Conservation (phyloP, 148 eudicot species). For the Rhododendron mucronatum region DNA sequence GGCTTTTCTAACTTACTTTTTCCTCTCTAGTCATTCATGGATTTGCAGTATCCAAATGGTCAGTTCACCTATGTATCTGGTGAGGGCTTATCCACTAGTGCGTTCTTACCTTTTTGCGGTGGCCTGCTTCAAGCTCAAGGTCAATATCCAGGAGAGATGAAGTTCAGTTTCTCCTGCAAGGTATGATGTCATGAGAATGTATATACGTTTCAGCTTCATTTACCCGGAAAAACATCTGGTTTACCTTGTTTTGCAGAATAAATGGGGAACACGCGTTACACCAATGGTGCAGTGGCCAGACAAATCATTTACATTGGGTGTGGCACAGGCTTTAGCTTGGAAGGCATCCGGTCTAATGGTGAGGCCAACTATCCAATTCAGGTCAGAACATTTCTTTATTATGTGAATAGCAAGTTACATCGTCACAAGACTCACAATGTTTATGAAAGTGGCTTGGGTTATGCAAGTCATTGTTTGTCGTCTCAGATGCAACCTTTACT, state of each 20-base stretch:
- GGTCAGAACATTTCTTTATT: constrained; percentile 30
- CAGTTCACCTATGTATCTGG: constrained; percentile 90
- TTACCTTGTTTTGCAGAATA: constrained; percentile 46
- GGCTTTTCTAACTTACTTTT: constrained; percentile 15
- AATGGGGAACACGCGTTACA: constrained; percentile 81
- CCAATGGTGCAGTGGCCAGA: constrained; percentile 73
- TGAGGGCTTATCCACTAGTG: constrained; percentile 92
- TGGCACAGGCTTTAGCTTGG: constrained; percentile 11
- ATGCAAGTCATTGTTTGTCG: background rate
- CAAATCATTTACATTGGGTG: constrained; percentile 7
- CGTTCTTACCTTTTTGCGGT: constrained; percentile 73
- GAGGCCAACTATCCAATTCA: constrained; percentile 80
- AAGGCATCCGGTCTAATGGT: constrained; percentile 76
- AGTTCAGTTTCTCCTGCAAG: constrained; percentile 91
- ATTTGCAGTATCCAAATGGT: constrained; percentile 94
- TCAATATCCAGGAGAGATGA: constrained; percentile 96
- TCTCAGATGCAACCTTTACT: background rate
- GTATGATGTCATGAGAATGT: constrained; percentile 24
- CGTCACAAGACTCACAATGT: background rate
- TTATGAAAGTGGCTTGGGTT: background rate
- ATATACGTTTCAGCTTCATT: background rate
- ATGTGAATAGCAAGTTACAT: background rate
- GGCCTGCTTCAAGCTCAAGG: constrained; percentile 98
- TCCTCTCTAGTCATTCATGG: constrained; percentile 85
- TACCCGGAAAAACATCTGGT: background rate